These are phyloP conservation scores for Phyllosticta citribraziliensis DNA, from an alignment of 2,329 filamentous ascomycete genomes.

Conservation along the genomic window DNA sequence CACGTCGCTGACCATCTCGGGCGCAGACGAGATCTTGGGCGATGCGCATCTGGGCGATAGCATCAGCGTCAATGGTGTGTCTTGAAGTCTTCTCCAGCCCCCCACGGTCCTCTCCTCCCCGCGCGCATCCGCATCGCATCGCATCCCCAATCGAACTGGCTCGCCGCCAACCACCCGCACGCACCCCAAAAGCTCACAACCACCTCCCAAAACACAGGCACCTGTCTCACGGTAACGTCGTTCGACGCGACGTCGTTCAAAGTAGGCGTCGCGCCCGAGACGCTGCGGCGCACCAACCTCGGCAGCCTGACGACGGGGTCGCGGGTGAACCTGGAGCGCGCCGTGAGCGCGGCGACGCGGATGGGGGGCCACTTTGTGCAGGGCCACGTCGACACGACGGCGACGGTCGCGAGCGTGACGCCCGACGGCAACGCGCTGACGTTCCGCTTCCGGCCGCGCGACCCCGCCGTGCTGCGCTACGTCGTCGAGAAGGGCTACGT, in stretches of 20 bases:
- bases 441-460: constrained; percentile 67
- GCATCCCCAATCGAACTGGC: not conserved
- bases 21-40: constrained; percentile 63
- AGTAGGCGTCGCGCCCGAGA: constrained; percentile 91
- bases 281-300: constrained; percentile 90
- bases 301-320: constrained; percentile 57
- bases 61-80: constrained; percentile 76
- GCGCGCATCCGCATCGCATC: not conserved
- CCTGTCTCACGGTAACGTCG: constrained; percentile 84
- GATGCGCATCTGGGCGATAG: constrained; percentile 86
- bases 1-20: constrained; percentile 78
- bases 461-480: constrained; percentile 64
- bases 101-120: not conserved
- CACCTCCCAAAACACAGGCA: constrained; percentile 34
- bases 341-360: constrained; percentile 79
- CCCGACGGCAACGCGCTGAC: constrained; percentile 86
- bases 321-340: constrained; percentile 84
- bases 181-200: not conserved
- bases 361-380: constrained; percentile 99
- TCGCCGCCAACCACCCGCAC: not conserved
- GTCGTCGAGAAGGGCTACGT: constrained; percentile 96
- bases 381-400: constrained; percentile 89
- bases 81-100: not conserved
- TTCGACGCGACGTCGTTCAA: constrained; percentile 61
- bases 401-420: constrained; percentile 59